Conservation (phyloP, 495 filamentous ascomycete species). For the Penicillium riverlandense region DNA sequence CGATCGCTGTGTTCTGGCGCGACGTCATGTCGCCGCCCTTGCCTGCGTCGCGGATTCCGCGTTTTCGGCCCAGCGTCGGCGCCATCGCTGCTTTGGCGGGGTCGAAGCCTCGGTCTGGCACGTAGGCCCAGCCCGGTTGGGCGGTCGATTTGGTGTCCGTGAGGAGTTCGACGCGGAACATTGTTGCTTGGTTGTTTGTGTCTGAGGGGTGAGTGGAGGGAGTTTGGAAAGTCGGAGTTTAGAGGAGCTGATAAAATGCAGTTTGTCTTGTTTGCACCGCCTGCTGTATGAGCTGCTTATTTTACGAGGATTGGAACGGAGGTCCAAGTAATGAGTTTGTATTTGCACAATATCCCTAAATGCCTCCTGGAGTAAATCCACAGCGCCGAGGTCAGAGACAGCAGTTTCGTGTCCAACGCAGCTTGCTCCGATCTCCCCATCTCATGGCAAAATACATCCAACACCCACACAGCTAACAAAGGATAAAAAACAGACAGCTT, state of each 20-base stretch:
- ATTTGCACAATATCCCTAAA: too few relatives aligned
- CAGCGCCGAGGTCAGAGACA: too few relatives aligned
- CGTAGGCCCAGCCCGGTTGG: constrained; percentile 84
- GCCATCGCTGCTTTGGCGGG: constrained; percentile 53
- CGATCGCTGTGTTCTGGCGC: constrained; percentile 67
- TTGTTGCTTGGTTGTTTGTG: constrained; percentile 9
- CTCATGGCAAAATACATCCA: too few relatives aligned
- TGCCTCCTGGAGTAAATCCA: too few relatives aligned
- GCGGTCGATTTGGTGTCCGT: constrained; percentile 56
- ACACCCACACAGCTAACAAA: background rate
- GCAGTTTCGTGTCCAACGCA: too few relatives aligned
- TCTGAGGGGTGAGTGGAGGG: background rate
- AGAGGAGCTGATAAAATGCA: background rate
- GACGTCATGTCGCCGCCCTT: constrained; percentile 57
- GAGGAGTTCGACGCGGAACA: constrained; percentile 69
- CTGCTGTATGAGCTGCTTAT: too few relatives aligned
- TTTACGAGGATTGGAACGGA: too few relatives aligned
- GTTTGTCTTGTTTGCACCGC: constrained; percentile 1
- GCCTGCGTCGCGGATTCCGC: constrained; percentile 49
- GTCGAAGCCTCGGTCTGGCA: constrained; percentile 63
- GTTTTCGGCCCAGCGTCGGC: constrained; percentile 53
- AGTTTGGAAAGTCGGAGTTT: constrained; percentile 2
- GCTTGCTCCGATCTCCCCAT: too few relatives aligned
- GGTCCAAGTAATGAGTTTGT: too few relatives aligned
- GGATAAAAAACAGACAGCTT: constrained; percentile 1